Percentiles rank a stretch among this genome's conserved stretches.
Conservation (phyloP, 352 stramenopile species). For the Ophiocytium majus region DNA sequence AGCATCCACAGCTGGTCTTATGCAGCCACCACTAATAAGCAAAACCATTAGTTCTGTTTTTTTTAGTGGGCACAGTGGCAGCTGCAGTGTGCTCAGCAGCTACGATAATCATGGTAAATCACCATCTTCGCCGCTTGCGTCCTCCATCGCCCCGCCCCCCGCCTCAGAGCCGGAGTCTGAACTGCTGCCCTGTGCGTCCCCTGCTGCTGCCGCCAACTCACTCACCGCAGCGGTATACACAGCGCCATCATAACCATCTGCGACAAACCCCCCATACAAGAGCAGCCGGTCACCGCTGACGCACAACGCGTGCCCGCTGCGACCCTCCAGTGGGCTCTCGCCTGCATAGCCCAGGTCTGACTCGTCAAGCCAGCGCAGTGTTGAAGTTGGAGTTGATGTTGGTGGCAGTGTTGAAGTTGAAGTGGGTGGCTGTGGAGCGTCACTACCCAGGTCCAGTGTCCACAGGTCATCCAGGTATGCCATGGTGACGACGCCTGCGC, state of each 20-base stretch:
- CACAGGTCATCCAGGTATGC: constrained; percentile 54
- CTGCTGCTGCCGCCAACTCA: background rate
- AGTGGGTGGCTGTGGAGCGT: too few species aligned
- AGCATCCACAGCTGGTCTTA: too few species aligned
- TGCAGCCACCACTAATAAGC: too few species aligned
- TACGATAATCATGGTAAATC: too few species aligned
- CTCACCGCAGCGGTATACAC: background rate
- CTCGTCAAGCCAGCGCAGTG: constrained; percentile 33
- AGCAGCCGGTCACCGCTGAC: constrained; percentile 37
- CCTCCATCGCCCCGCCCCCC: too few species aligned
- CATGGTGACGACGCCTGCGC: constrained; percentile 38
- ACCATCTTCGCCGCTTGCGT: too few species aligned
- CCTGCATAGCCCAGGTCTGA: constrained; percentile 37
- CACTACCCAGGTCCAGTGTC: constrained; percentile 32
- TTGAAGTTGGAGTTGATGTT: too few species aligned
- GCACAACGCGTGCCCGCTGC: constrained; percentile 41
- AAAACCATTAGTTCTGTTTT: too few species aligned
- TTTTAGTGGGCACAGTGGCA: too few species aligned
- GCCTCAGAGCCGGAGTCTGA: too few species aligned
- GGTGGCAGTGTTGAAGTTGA: too few species aligned
- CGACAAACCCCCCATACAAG: constrained; percentile 47
- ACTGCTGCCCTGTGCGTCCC: background rate
- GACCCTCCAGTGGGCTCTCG: constrained; percentile 38
- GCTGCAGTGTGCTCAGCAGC: too few species aligned
- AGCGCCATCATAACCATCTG: constrained; percentile 34